Percentiles rank a stretch among this genome's conserved stretches.
These are phyloP conservation scores for Claviceps africana DNA, from an alignment of 2,329 filamentous ascomycete species.

Conservation along the genomic window DNA sequence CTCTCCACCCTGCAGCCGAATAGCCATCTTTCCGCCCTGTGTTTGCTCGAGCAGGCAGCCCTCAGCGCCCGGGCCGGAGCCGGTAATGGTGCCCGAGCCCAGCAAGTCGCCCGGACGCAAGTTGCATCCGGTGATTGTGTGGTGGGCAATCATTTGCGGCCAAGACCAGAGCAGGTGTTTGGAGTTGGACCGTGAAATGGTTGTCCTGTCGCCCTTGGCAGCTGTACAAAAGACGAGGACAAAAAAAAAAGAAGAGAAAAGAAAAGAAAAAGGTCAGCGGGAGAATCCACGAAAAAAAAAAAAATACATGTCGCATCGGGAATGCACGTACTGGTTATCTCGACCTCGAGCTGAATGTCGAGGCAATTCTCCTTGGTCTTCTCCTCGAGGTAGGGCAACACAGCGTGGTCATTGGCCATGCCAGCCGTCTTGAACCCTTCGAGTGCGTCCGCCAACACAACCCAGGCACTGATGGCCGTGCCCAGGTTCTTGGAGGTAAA, in stretches of 20 bases:
- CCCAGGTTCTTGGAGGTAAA: constrained; percentile 49
- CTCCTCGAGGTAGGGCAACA: constrained; percentile 40
- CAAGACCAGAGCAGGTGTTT: constrained; percentile 59
- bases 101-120: constrained; percentile 62
- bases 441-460: constrained; percentile 46
- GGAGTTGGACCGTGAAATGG: constrained; percentile 21
- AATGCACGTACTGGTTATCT: constrained; percentile 22
- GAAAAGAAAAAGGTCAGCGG: background rate
- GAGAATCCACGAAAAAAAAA: background rate
- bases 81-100: constrained; percentile 63
- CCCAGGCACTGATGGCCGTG: constrained; percentile 48
- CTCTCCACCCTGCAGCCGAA: constrained; percentile 49
- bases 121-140: constrained; percentile 63
- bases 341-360: constrained; percentile 24
- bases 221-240: constrained; percentile 14
- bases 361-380: constrained; percentile 23
- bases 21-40: constrained; percentile 49
- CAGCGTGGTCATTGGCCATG: constrained; percentile 19
- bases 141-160: constrained; percentile 72
- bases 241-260: no score
- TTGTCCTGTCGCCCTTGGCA: constrained; percentile 16
- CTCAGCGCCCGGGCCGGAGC: constrained; percentile 46
- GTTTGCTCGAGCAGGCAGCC: constrained; percentile 64
- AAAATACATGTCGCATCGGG: no score
- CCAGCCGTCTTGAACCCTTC: constrained; percentile 14